Evolutionary conservation across 2,329 filamentous ascomycete species (phyloP).

Genomic region (Aspergillus uvarum): DNA sequence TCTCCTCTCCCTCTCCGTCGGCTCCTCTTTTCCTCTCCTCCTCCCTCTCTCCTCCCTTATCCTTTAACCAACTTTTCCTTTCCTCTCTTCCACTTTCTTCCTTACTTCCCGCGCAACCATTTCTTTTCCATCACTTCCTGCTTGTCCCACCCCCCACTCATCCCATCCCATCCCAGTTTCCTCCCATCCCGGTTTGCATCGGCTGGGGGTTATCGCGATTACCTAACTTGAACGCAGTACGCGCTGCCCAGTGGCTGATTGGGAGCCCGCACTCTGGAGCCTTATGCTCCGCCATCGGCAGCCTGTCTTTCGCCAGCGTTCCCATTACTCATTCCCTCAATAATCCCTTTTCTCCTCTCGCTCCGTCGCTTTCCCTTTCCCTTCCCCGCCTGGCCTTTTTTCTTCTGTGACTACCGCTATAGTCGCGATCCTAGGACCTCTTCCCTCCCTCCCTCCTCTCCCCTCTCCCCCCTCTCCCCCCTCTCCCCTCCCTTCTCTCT

Average conservation of each 20-base stretch:
- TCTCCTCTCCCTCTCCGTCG: too few relatives aligned
- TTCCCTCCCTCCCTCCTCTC: not conserved
- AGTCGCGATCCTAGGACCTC: not conserved
- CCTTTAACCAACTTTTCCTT: not conserved
- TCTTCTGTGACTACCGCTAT: not conserved
- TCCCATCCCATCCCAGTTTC: slow-evolving; percentile 1
- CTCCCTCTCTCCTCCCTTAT: slow-evolving; percentile 3
- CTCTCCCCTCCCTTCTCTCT: slow-evolving; percentile 1
- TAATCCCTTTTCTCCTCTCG: slow-evolving; percentile 7
- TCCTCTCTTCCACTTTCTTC: slow-evolving; percentile 1
- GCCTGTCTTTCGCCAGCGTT: slow-evolving; percentile 18
- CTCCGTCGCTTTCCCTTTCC: not conserved
- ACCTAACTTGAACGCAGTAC: slow-evolving; percentile 18
- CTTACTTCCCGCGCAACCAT: slow-evolving; percentile 8
- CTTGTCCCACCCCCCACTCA: not conserved
- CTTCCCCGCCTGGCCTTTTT: slow-evolving; percentile 1
- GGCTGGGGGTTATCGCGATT: slow-evolving; percentile 12
- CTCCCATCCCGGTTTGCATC: slow-evolving; percentile 11
- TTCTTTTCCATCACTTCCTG: slow-evolving; percentile 13
- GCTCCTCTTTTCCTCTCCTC: slow-evolving; percentile 3
- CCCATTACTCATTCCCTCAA: slow-evolving; percentile 20
- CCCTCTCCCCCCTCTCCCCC: not conserved
- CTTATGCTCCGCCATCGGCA: slow-evolving; percentile 26
- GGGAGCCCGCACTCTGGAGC: slow-evolving; percentile 23
- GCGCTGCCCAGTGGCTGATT: slow-evolving; percentile 19